Conservation (phyloP, 2,329 filamentous ascomycete species). For the Purpureocillium lavendulum region DNA sequence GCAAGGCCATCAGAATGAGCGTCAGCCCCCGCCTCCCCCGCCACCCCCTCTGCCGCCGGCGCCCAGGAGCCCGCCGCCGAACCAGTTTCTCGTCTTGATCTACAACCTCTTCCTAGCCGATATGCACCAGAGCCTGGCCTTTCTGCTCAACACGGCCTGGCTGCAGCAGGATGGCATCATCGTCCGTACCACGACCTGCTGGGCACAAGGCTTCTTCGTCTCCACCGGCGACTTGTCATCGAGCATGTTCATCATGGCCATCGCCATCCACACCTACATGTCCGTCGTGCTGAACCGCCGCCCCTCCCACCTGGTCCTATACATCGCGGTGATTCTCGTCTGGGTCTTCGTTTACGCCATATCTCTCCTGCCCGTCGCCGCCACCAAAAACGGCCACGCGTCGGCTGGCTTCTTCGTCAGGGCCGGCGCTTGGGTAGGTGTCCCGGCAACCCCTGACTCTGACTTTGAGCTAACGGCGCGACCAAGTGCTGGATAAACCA, state of each 20-base stretch:
- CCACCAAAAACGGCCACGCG: conserved; percentile 31
- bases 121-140: conserved; percentile 56
- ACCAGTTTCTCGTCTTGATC: conserved; percentile 62
- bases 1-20: conserved; percentile 1
- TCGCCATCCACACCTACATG: conserved; percentile 59
- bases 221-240: conserved; percentile 58
- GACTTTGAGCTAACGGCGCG: background rate
- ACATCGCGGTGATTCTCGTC: conserved; percentile 32
- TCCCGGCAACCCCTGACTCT: no score
- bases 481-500: conserved; percentile 54
- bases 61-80: conserved; percentile 35
- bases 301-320: conserved; percentile 41
- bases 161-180: conserved; percentile 43
- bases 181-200: conserved; percentile 47
- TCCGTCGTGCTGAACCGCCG: conserved; percentile 49
- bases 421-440: conserved; percentile 52
- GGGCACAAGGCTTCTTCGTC: conserved; percentile 59
- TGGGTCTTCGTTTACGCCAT: conserved; percentile 55
- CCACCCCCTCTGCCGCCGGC: conserved; percentile 11
- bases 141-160: conserved; percentile 55
- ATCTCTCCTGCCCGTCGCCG: conserved; percentile 40
- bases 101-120: conserved; percentile 63
- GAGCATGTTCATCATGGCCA: conserved; percentile 57
- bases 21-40: no score
- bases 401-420: conserved; percentile 49